Conservation (phyloP, 1,284 basidiomycete species). For the Bjerkandera adusta region DNA sequence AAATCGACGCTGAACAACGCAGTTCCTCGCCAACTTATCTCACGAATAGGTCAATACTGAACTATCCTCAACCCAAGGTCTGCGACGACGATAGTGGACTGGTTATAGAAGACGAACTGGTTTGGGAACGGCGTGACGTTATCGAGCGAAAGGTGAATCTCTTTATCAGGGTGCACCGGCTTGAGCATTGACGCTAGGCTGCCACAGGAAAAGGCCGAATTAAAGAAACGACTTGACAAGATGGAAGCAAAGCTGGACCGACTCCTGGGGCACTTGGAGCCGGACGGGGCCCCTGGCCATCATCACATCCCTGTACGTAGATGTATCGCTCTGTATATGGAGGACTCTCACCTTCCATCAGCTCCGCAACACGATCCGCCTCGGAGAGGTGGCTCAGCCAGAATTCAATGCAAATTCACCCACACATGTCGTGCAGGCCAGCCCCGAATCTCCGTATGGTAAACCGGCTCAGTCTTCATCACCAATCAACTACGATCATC, state of each 20-base stretch:
- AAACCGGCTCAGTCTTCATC: too few species aligned
- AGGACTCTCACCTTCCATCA: neutral
- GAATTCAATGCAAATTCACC: too few species aligned
- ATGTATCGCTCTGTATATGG: neutral
- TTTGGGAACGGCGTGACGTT: conserved; percentile 1
- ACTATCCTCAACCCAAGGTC: conserved; percentile 1
- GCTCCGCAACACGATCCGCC: too few species aligned
- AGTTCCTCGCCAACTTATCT: neutral
- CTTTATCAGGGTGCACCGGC: too few species aligned
- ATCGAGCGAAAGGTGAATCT: conserved; percentile 7
- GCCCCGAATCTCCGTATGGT: too few species aligned
- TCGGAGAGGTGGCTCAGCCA: too few species aligned
- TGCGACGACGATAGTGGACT: conserved; percentile 5
- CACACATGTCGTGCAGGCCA: too few species aligned
- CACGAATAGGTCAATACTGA: neutral
- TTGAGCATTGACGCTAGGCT: neutral
- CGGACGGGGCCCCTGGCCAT: too few species aligned
- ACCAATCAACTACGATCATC: too few species aligned
- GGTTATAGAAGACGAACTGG: neutral
- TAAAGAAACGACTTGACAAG: conserved; percentile 2
- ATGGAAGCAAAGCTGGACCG: conserved; percentile 1
- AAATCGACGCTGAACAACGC: neutral
- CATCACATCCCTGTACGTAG: neutral
- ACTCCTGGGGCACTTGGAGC: too few species aligned
- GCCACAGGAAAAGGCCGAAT: too few species aligned